Percentiles rank a stretch among this genome's conserved stretches.
These are phyloP conservation scores for Wickerhamiella spandovensis DNA, from an alignment of 805 yeast genomes.

Conservation along the genomic window DNA sequence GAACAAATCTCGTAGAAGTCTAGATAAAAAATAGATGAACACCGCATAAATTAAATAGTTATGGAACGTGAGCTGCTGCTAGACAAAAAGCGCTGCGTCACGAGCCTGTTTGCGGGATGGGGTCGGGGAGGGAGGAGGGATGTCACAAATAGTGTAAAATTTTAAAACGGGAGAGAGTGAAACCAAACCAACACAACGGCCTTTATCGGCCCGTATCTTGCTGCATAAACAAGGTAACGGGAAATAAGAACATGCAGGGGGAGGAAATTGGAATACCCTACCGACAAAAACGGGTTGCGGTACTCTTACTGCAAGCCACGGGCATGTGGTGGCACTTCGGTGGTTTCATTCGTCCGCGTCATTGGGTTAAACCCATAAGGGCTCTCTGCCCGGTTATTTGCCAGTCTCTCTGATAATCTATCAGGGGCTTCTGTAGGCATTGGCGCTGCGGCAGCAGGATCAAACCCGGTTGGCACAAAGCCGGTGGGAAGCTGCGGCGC, in stretches of 20 bases:
- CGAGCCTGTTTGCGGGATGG: not conserved
- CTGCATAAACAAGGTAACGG: not conserved
- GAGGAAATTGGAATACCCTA: too few species aligned
- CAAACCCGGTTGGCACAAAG: not conserved
- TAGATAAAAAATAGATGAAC: too few species aligned
- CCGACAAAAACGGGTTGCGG: not conserved
- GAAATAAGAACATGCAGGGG: too few species aligned
- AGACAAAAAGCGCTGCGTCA: not conserved
- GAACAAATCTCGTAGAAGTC: too few species aligned
- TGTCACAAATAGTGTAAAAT: not conserved
- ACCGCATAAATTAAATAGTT: not conserved
- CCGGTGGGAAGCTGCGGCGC: not conserved
- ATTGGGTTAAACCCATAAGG: not conserved
- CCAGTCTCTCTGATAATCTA: not conserved
- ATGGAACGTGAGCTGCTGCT: not conserved
- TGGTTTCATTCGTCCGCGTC: not conserved
- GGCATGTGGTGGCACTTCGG: not conserved
- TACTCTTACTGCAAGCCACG: not conserved
- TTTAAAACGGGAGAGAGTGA: not conserved
- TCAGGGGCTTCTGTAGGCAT: not conserved
- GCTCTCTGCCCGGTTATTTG: not conserved
- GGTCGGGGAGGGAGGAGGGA: too few species aligned
- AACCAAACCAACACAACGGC: too few species aligned
- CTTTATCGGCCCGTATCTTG: not conserved
- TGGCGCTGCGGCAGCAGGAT: not conserved